Percentiles rank a stretch among this genome's conserved stretches.
Conservation (phyloP, 1,284 basidiomycete genomes). For the Flammula alnicola region DNA sequence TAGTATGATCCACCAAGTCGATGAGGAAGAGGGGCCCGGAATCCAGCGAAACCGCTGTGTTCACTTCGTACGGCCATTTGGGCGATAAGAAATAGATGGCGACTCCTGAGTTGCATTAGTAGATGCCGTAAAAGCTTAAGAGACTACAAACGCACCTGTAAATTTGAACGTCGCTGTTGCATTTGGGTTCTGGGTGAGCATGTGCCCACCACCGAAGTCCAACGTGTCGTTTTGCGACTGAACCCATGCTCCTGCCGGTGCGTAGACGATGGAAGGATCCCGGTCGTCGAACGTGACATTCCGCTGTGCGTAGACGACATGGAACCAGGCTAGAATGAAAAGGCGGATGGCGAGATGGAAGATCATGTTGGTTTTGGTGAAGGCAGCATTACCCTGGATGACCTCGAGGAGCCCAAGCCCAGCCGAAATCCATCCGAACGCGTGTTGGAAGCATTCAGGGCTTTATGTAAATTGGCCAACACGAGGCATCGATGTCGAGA, state of each 20-base stretch:
- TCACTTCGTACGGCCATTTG: constrained; percentile 43
- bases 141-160: constrained; percentile 31
- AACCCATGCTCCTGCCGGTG: constrained; percentile 34
- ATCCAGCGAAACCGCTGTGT: constrained; percentile 40
- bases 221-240: constrained; percentile 30
- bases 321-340: constrained; percentile 7
- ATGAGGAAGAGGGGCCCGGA: constrained; percentile 31
- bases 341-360: constrained; percentile 7
- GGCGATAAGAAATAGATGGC: constrained; percentile 44
- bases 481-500: too few species aligned
- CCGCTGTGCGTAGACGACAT: constrained; percentile 14
- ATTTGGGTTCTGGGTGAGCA: constrained; percentile 37
- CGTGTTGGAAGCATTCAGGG: constrained; percentile 8
- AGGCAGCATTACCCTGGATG: constrained; percentile 2
- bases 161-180: constrained; percentile 42
- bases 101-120: constrained; percentile 33
- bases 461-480: constrained; percentile 16
- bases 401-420: neutral
- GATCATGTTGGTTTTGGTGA: constrained; percentile 11
- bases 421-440: neutral
- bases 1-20: constrained; percentile 39
- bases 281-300: constrained; percentile 43
- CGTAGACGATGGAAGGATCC: constrained; percentile 33
- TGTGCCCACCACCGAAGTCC: constrained; percentile 42
- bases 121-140: neutral